Evolutionary conservation across 1,139 yeast species (phyloP), one percentile per base, ranked within the genome.

Genomic region (Debaryomyces coudertii): DNA sequence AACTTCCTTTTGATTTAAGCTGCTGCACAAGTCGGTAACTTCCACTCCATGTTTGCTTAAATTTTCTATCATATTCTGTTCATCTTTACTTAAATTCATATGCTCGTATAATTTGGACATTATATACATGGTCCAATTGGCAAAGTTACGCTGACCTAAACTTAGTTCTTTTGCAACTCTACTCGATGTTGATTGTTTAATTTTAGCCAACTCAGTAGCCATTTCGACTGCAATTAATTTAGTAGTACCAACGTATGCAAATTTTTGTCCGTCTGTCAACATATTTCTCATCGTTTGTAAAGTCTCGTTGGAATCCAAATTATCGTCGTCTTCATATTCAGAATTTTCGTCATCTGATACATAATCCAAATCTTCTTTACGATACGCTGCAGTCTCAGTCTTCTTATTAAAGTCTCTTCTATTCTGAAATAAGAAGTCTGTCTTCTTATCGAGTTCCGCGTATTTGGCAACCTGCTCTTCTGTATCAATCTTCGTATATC

Each of bases 231-330:
- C 77, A 5, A 87, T 77, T 31, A 95, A 76, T 55, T 88, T 86
- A 16, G 87, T 83, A 9, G 93, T 75, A 0, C 97, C 99, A 5
- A 88, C 87, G 60, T 95, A 95, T 3, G 98, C 98, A 54, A 92
- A 87, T 56, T 89, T 85, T 61, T 95, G 97, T 16, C 86, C 75
- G 22, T 90, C 98, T 2, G 83, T 77, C 25, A 95, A 75, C 82
- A 95, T 81, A 25, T 82, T 79, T 61, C 87, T 90, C 5, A 98
- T 93, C 1, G 93, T 79, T 48, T 83, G 82, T 50, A 93, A 69
- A 47, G 92, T 95, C 39, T 83, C 82, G 7, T 72, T 72, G 0
- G 84, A 60, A 73, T 85, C 65, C 61, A 62, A 40, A 62, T 79
- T 52, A 69, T 72, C 77, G 5, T 68, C 74, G 15, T 61, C 65